Percentiles rank a stretch among this genome's conserved stretches.
These are phyloP conservation scores for Firmiana major DNA, from an alignment of 345 rosid genomes.

Conservation along the genomic window DNA sequence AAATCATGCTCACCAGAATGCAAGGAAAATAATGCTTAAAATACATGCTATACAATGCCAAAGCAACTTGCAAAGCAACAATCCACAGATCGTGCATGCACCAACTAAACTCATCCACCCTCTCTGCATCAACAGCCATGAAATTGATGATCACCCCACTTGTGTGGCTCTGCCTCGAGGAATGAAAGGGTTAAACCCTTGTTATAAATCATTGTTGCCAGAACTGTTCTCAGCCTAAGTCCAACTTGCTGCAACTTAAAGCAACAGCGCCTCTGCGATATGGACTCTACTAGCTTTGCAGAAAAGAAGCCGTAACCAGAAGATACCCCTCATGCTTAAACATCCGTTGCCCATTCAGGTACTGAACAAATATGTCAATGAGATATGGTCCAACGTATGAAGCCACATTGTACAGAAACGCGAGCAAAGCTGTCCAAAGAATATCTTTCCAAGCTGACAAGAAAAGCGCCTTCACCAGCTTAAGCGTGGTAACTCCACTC, in stretches of 20 bases:
- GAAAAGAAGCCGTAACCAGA: conserved; percentile 37
- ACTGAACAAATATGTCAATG: conserved; percentile 53
- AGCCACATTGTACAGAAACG: conserved; percentile 25
- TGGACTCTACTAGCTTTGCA: conserved; percentile 56
- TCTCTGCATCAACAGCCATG: conserved; percentile 55
- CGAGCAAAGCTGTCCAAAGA: conserved; percentile 25
- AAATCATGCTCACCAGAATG: no score
- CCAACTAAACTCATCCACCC: conserved; percentile 47
- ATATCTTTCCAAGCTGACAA: conserved; percentile 34
- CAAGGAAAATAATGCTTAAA: no score
- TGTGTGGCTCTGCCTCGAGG: conserved; percentile 44
- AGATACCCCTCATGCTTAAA: conserved; percentile 43
- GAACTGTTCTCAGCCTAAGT: conserved; percentile 40
- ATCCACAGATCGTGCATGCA: conserved; percentile 58
- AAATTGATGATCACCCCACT: conserved; percentile 66
- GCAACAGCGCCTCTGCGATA: conserved; percentile 44
- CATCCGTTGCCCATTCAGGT: conserved; percentile 30
- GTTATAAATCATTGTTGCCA: conserved; percentile 44
- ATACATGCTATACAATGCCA: no score
- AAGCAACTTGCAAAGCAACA: conserved; percentile 42
- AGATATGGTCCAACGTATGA: conserved; percentile 42
- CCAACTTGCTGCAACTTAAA: conserved; percentile 40
- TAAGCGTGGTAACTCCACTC: conserved; percentile 25
- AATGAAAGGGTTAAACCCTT: conserved; percentile 55
- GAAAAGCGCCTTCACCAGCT: conserved; percentile 36